phyloP scores from a whole-genome alignment of 257 asterid genomes.

The Leptodermis oblonga region DNA sequence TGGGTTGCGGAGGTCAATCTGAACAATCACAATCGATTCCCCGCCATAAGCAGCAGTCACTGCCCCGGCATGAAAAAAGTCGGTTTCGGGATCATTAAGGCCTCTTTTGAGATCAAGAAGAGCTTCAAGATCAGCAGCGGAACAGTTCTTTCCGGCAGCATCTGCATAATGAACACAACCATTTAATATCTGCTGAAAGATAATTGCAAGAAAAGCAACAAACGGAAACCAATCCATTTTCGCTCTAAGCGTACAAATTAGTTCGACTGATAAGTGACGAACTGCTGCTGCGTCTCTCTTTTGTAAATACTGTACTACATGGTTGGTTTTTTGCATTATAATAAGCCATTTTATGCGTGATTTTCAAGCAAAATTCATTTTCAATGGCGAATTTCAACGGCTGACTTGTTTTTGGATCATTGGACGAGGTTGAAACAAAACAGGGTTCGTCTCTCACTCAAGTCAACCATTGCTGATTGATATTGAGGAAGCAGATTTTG shows the following conservation, averaged over 20 bases:
- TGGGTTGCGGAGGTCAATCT: slow-evolving; percentile 38
- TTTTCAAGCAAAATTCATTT: no score
- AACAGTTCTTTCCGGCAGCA: slow-evolving; percentile 20
- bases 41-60: slow-evolving; percentile 43
- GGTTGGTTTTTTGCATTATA: no score
- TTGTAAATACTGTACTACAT: no score
- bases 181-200: slow-evolving; percentile 21
- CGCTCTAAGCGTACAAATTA: not conserved
- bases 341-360: no score
- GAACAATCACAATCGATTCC: slow-evolving; percentile 37
- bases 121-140: slow-evolving; percentile 28
- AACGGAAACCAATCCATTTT: slow-evolving; percentile 21
- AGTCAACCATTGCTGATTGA: no score
- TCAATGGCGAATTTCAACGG: no score
- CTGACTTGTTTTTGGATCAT: no score
- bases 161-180: slow-evolving; percentile 2
- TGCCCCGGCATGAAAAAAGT: slow-evolving; percentile 43
- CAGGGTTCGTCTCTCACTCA: no score
- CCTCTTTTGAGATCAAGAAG: slow-evolving; percentile 51
- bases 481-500: no score
- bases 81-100: slow-evolving; percentile 42
- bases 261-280: no score
- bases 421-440: no score
- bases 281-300: no score
- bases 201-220: slow-evolving; percentile 18